These are phyloP conservation scores for Plantago major DNA, from an alignment of 257 asterid species.

Conservation along the genomic window DNA sequence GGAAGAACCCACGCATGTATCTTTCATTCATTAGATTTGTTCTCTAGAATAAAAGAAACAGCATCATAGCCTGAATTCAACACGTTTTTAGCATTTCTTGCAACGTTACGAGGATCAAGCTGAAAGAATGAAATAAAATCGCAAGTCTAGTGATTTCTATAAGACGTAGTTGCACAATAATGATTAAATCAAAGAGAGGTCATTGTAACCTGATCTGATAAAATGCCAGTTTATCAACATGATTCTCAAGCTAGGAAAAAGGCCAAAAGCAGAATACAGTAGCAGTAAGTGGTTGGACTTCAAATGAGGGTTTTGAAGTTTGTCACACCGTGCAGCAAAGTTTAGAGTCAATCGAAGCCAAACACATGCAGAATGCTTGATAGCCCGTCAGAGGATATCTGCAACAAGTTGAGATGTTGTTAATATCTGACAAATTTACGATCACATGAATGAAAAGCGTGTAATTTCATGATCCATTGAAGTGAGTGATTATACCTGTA, in stretches of 20 bases:
- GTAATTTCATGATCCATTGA: not conserved
- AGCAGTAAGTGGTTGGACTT: constrained; percentile 29
- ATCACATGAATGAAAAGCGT: not conserved
- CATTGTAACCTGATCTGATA: too few relatives aligned
- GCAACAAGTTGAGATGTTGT: constrained; percentile 19
- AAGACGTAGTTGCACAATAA: too few relatives aligned
- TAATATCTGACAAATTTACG: not conserved
- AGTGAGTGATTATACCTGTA: constrained; percentile 45
- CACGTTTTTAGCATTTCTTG: too few relatives aligned
- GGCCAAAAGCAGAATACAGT: not conserved
- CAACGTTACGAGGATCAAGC: too few relatives aligned
- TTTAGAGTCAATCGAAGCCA: constrained; percentile 88
- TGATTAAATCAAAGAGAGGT: too few relatives aligned
- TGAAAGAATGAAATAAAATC: too few relatives aligned
- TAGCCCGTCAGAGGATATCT: constrained; percentile 91
- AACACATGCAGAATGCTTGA: constrained; percentile 87
- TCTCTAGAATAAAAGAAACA: too few relatives aligned
- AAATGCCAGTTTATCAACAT: too few relatives aligned
- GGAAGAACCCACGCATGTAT: too few relatives aligned
- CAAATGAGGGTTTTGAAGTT: constrained; percentile 6
- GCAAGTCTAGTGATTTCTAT: too few relatives aligned
- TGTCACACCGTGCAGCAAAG: constrained; percentile 78
- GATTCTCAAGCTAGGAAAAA: not conserved
- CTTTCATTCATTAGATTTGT: too few relatives aligned
- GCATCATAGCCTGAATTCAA: too few relatives aligned